Evolutionary conservation across 2,329 filamentous ascomycete genomes (phyloP).

Genomic region (Xylariaceae sp.): DNA sequence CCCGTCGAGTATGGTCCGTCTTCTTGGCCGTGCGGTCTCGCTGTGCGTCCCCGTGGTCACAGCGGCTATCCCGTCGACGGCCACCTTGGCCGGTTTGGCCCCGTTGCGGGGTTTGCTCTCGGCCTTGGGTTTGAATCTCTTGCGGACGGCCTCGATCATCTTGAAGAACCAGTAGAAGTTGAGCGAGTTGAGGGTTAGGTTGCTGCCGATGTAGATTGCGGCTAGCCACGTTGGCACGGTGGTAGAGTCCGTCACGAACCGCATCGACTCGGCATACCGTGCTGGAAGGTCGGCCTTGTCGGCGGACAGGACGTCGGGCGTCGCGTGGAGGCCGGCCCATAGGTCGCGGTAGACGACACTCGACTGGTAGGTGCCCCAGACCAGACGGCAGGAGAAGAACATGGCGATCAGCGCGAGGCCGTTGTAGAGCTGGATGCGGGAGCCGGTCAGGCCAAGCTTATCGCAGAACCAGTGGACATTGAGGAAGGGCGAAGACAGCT

Average conservation of each 20-base stretch:
- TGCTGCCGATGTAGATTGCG: slow-evolving; percentile 62
- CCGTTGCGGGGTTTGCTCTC: slow-evolving; percentile 26
- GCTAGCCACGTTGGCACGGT: slow-evolving; percentile 67
- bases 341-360: slow-evolving; percentile 67
- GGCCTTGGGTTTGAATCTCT: slow-evolving; percentile 60
- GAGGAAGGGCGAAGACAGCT: slow-evolving; percentile 78
- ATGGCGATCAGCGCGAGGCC: slow-evolving; percentile 66
- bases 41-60: slow-evolving; percentile 33
- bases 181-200: slow-evolving; percentile 67
- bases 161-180: slow-evolving; percentile 85
- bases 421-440: slow-evolving; percentile 69
- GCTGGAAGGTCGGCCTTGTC: slow-evolving; percentile 35
- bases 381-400: slow-evolving; percentile 72
- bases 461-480: slow-evolving; percentile 93
- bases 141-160: slow-evolving; percentile 77
- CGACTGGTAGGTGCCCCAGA: slow-evolving; percentile 74
- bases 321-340: slow-evolving; percentile 52
- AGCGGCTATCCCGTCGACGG: slow-evolving; percentile 21
- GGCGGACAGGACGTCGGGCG: slow-evolving; percentile 34
- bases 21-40: slow-evolving; percentile 24
- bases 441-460: slow-evolving; percentile 76
- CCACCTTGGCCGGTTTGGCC: slow-evolving; percentile 27
- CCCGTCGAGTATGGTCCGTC: slow-evolving; percentile 32
- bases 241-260: slow-evolving; percentile 46
- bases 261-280: slow-evolving; percentile 43